Percentiles rank a stretch among this genome's conserved stretches.
Evolutionary conservation across 139 green algal genomes (phyloP).

Genomic region (Coelastrella sp.): DNA sequence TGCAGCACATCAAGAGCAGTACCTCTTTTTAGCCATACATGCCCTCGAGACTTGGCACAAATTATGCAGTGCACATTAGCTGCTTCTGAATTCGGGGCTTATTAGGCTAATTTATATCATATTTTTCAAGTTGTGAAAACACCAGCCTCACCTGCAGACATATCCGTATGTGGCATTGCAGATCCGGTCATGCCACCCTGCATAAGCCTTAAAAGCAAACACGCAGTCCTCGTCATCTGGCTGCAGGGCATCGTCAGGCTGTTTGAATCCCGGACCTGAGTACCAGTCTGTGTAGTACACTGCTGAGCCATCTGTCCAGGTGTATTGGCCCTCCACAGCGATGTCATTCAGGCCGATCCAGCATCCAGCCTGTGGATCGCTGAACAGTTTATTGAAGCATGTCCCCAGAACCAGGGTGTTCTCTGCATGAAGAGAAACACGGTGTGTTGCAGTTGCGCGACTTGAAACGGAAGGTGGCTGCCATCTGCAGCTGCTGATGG

Average conservation of each 20-base stretch:
- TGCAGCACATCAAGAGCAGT: too few relatives aligned
- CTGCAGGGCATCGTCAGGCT: not conserved
- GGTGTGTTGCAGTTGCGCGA: too few relatives aligned
- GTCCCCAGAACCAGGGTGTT: not conserved
- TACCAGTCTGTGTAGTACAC: not conserved
- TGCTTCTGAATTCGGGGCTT: too few relatives aligned
- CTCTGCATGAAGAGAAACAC: not conserved
- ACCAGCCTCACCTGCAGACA: not conserved
- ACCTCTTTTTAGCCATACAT: too few relatives aligned
- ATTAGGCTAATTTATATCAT: too few relatives aligned
- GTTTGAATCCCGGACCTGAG: not conserved
- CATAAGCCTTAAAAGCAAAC: not conserved
- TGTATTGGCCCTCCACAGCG: not conserved
- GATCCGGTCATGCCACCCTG: not conserved
- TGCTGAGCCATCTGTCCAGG: not conserved
- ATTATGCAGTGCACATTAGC: too few relatives aligned
- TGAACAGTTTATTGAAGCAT: not conserved
- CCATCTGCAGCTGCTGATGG: too few relatives aligned
- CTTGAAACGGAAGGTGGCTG: too few relatives aligned
- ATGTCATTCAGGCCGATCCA: not conserved
- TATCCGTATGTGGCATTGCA: not conserved
- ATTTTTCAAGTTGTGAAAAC: too few relatives aligned
- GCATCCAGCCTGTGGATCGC: not conserved
- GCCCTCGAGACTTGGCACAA: too few relatives aligned
- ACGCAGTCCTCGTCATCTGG: not conserved